These are phyloP conservation scores for Beauveria brongniartii DNA, from an alignment of 2,329 filamentous ascomycete species.

Conservation along the genomic window DNA sequence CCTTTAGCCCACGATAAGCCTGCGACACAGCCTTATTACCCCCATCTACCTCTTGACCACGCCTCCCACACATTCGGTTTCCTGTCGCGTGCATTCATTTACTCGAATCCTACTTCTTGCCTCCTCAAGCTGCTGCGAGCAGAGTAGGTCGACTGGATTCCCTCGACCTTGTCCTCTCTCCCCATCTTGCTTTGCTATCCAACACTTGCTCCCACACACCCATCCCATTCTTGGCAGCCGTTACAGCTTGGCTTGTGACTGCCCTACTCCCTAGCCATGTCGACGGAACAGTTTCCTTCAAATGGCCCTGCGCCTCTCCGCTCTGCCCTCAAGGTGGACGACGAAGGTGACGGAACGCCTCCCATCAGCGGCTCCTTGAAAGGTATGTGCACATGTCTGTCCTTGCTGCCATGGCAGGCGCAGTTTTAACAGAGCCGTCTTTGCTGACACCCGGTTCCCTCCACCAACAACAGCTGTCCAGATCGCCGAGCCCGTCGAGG, in stretches of 20 bases:
- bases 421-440: no score
- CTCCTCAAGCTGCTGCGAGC: neutral
- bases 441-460: neutral
- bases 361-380: slow-evolving; percentile 32
- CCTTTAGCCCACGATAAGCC: neutral
- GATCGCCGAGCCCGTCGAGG: slow-evolving; percentile 44
- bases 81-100: slow-evolving; percentile 8
- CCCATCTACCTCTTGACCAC: neutral
- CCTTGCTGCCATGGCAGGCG: neutral
- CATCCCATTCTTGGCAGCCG: slow-evolving; percentile 14
- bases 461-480: slow-evolving; percentile 38
- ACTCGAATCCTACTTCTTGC: neutral
- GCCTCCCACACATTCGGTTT: neutral
- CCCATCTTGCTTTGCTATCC: neutral
- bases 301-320: slow-evolving; percentile 25
- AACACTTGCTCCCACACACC: neutral
- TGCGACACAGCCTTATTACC: neutral
- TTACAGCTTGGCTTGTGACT: slow-evolving; percentile 11
- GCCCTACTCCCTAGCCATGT: neutral
- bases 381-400: slow-evolving; percentile 31
- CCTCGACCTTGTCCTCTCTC: neutral
- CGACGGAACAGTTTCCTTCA: slow-evolving; percentile 2
- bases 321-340: slow-evolving; percentile 37
- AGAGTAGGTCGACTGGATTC: neutral
- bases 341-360: slow-evolving; percentile 29